These are phyloP conservation scores for Phoenix dactylifera DNA, from an alignment of 176 grass and related monocot genomes.

Conservation along the genomic window DNA sequence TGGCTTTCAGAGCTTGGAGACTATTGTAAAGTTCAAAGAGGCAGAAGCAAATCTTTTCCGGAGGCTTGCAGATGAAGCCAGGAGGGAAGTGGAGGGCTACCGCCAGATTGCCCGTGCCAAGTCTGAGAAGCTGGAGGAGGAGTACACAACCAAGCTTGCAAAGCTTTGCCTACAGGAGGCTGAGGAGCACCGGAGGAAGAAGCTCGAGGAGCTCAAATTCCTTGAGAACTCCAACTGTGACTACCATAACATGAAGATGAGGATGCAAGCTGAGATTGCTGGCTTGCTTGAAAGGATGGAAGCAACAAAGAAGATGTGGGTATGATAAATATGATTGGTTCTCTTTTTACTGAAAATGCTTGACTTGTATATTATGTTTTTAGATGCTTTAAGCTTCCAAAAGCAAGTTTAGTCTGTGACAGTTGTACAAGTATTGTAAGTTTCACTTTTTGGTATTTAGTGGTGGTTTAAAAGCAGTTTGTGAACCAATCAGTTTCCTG, in stretches of 20 bases:
- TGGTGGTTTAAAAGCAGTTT: too few species aligned
- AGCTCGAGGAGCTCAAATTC: constrained; percentile 82
- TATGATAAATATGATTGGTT: constrained; percentile 17
- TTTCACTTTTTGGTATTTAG: too few species aligned
- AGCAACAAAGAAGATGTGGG: constrained; percentile 98
- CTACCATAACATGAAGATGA: constrained; percentile 96
- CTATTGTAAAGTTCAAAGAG: constrained; percentile 99
- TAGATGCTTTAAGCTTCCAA: too few species aligned
- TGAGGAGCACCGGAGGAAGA: constrained; percentile 86
- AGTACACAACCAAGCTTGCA: constrained; percentile 44
- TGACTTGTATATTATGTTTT: too few species aligned
- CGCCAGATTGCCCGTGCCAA: constrained; percentile 48
- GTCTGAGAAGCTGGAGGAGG: constrained; percentile 82
- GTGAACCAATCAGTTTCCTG: too few species aligned
- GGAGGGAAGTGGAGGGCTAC: constrained; percentile 71
- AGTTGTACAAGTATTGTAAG: too few species aligned
- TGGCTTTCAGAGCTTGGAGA: constrained; percentile 76
- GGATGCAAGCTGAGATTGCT: constrained; percentile 94
- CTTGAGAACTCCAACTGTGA: constrained; percentile 78
- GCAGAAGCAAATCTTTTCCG: constrained; percentile 91
- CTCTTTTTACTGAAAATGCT: too few species aligned
- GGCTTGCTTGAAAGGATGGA: constrained; percentile 97
- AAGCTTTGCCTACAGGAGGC: constrained; percentile 67
- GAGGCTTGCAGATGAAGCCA: constrained; percentile 77
- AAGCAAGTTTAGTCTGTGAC: too few species aligned